Evolutionary conservation across 176 grass and related monocot genomes (phyloP), one percentile per base, ranked within the genome.

Genomic region (Echinochloa phyllopogon): DNA sequence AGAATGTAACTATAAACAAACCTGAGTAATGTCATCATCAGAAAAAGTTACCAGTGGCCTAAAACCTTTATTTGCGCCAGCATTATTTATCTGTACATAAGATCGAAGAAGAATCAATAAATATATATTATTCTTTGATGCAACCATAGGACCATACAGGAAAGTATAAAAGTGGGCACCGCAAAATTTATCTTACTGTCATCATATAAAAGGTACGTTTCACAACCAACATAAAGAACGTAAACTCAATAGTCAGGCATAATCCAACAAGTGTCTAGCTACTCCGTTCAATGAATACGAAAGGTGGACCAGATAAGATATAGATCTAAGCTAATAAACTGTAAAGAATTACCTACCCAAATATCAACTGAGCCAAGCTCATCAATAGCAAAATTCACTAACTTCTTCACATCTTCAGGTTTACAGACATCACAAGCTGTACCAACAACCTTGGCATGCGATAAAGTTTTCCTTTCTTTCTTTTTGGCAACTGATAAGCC

Each of bases 31-130:
- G 75, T 99, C 97, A 81, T 99, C 97, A 82, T 99, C 94, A 60
- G 94, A 92, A 82, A 99, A 99, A n/a, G 86, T 91, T 59, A 99
- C 73, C 4, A 99, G 74, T 27, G 97, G 94, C 82, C 97, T 89
- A 84, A 99, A 99, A 66, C 97, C 97, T 92, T 99, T 99, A 81
- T 99, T 99, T 75, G 84, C 92, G 57, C 97, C 97, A 90, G 97
- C 97, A 89, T 99, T 99, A 82, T 99, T 99, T 80, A 99, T 99
- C 97, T 99, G 88, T 45, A 75, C 29, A 94, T 47, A 91, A 55
- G 38, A 65, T 82, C 29, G 69, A 57, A 87, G 48, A 87, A 86
- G 37, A 87, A 72, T 37, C 8, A 37, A 18, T 57, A 42, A 65
- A 70, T 80, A 72, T 69, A 60, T 77, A 85, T 25, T 40, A 45